These are phyloP conservation scores for Mortierella hygrophila DNA, from an alignment of 192 early-diverging fungal genomes.

Conservation along the genomic window DNA sequence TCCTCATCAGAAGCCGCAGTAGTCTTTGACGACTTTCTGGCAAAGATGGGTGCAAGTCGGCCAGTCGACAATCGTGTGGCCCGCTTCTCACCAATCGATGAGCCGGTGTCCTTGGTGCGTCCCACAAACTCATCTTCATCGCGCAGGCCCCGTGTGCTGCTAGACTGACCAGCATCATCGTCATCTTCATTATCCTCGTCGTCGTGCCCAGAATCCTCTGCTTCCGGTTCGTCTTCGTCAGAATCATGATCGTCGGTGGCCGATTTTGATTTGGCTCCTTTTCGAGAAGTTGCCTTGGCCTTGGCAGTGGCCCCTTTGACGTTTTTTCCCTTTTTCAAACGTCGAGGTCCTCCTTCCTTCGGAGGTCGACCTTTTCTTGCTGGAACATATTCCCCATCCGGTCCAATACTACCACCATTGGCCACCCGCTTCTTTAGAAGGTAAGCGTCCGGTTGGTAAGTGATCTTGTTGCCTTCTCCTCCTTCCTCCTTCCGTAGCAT, in stretches of 20 bases:
- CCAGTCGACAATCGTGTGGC: neutral
- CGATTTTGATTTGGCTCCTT: neutral
- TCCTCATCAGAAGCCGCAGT: neutral
- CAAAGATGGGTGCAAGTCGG: slow-evolving; percentile 22
- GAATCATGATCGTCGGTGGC: neutral
- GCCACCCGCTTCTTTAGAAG: slow-evolving; percentile 22
- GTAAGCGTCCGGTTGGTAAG: slow-evolving; percentile 31
- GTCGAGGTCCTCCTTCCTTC: slow-evolving; percentile 9
- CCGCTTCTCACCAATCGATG: neutral
- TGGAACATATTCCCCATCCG: slow-evolving; percentile 5
- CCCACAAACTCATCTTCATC: slow-evolving; percentile 13
- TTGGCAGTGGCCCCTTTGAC: neutral
- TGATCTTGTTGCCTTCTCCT: slow-evolving; percentile 22
- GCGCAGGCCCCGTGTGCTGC: neutral
- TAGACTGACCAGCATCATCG: neutral
- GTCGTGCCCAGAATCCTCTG: neutral
- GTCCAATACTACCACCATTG: neutral
- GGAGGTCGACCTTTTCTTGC: slow-evolving; percentile 24
- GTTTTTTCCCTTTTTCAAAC: neutral
- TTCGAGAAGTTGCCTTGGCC: neutral
- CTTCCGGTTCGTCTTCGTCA: slow-evolving; percentile 7
- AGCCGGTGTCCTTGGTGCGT: neutral
- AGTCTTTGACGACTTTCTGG: neutral
- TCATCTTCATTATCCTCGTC: neutral
- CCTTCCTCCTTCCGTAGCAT: slow-evolving; percentile 31